Base-by-base conservation (phyloP, 192 early-diverging fungal species). In the Mortierella hygrophila region DNA sequence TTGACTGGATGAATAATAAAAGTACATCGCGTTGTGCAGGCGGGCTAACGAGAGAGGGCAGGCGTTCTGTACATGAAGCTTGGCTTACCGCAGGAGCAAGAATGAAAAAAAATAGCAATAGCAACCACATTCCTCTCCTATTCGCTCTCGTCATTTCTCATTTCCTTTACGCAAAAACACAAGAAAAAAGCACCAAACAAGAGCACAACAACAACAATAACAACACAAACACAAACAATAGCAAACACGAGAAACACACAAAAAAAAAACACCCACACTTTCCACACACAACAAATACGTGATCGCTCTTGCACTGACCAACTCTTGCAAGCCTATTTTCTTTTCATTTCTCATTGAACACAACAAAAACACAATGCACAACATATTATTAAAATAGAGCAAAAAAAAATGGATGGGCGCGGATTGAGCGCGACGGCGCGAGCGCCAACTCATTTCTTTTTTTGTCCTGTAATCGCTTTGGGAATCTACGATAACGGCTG, bases 61-160 rank as follows among this genome's bases (percentile, higher is more conserved):
- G 38, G 4, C 38, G 35, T 35, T 35, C 38, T 3, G 38, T 40
- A 6, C 11, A 52, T 52, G 11, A 52, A 52, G 47, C 4, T 1
- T 52, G 18, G 47, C 9, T 49, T 16, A 6, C 38, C 47, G 47
- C 2, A 20, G 16, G 5, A 18, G 47, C 16, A 5, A 52, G 35
- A n/a, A 16, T 7, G 32, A 68, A 15, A 23, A n/a, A 46, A 42
- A 72, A 11, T 41, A 68, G 65, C 69, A 46, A 42, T n/a, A 26
- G 42, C 70, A 46, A 57, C 10, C n/a, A 65, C 60, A 65, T 65
- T 65, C 60, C 60, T 32, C 29, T 11, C 11, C 29, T 29, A 65
- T 65, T 65, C 60, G 60, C 60, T 65, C 10, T n/a, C 54, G 23
- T 63, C 10, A 32, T 63, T 63, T 63, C 60, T 63, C 60, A 63